Percentiles rank a stretch among this genome's conserved stretches.
phyloP scores from a whole-genome alignment of 371 early-diverging fungal genomes.

The Chytridiales sp. region DNA sequence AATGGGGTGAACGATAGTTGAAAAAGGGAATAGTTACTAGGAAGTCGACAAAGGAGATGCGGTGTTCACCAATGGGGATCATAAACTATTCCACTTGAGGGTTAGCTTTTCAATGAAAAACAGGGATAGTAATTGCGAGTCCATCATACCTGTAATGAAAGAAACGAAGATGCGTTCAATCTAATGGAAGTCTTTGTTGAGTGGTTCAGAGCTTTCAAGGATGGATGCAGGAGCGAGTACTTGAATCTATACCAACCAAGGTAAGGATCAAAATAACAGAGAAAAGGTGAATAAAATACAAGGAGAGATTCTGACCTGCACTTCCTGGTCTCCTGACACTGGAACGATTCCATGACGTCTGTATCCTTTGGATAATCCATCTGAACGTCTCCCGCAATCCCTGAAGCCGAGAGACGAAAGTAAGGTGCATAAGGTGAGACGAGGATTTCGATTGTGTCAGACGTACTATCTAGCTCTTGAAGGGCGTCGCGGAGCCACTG shows the following conservation, averaged over 20 bases:
- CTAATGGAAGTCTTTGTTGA: constrained; percentile 53
- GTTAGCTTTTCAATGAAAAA: too few relatives aligned
- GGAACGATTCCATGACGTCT: constrained; percentile 49
- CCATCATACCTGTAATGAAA: constrained; percentile 46
- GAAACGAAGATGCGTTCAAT: too few relatives aligned
- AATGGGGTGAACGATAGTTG: too few relatives aligned
- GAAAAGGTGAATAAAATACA: constrained; percentile 4
- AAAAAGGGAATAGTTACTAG: too few relatives aligned
- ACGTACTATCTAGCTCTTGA: constrained; percentile 47
- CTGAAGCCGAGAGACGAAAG: constrained; percentile 44
- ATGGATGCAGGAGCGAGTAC: constrained; percentile 37
- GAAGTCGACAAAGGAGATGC: constrained; percentile 23
- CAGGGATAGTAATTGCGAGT: too few relatives aligned
- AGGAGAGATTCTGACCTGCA: constrained; percentile 6
- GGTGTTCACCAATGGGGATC: constrained; percentile 20
- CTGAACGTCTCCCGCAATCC: constrained; percentile 47
- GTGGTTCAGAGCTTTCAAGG: constrained; percentile 44
- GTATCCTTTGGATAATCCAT: constrained; percentile 53
- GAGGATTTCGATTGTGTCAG: constrained; percentile 39
- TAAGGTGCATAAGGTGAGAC: constrained; percentile 45
- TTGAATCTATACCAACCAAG: constrained; percentile 46
- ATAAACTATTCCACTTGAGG: too few relatives aligned
- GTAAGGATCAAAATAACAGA: too few relatives aligned
- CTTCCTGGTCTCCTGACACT: constrained; percentile 32
- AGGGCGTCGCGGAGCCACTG: constrained; percentile 52